Conservation (phyloP, 2,329 filamentous ascomycete species). For the Mollisia scopiformis region DNA sequence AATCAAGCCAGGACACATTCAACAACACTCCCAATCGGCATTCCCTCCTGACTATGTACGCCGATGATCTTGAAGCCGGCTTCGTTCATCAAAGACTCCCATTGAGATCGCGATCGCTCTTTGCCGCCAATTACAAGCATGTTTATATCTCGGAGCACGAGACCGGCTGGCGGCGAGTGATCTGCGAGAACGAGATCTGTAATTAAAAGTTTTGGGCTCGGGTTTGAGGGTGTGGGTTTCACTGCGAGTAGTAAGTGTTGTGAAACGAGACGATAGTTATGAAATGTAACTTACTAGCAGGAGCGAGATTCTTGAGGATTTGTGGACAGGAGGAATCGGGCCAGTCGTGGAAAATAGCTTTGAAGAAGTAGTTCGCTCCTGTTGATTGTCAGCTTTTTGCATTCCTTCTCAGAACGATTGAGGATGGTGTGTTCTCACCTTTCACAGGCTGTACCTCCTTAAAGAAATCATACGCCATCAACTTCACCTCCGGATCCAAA, state of each 20-base stretch:
- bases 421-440: constrained; percentile 23
- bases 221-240: background rate
- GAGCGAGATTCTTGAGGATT: constrained; percentile 15
- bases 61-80: constrained; percentile 14
- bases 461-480: constrained; percentile 40
- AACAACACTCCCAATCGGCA: constrained; percentile 7
- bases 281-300: constrained; percentile 5
- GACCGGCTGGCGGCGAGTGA: constrained; percentile 4
- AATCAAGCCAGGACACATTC: constrained; percentile 10
- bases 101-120: constrained; percentile 13
- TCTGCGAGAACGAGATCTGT: constrained; percentile 18
- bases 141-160: constrained; percentile 17
- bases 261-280: background rate
- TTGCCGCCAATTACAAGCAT: constrained; percentile 19
- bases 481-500: constrained; percentile 27
- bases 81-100: constrained; percentile 7
- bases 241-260: background rate
- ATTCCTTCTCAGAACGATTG: background rate
- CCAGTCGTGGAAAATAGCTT: constrained; percentile 45
- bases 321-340: constrained; percentile 32
- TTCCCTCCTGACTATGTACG: constrained; percentile 2
- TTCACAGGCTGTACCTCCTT: constrained; percentile 36
- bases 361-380: constrained; percentile 37
- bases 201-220: constrained; percentile 10
- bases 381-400: background rate